Conservation (phyloP, 1,139 yeast species). For the Debaryomycetaceae sp. region DNA sequence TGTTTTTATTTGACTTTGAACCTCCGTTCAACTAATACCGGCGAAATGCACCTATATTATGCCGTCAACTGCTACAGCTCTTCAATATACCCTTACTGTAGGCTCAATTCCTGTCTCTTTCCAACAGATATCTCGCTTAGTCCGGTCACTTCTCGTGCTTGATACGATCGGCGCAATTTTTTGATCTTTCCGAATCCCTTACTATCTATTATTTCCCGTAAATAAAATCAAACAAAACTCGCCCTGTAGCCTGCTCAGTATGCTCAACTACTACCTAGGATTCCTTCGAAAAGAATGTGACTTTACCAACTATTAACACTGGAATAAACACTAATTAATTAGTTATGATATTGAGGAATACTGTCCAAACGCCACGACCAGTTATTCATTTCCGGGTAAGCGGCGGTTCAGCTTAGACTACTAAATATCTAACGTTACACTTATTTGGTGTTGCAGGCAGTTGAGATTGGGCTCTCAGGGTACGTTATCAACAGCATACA, state of each 20-base stretch:
- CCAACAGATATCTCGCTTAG: not conserved
- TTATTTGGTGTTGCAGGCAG: not conserved
- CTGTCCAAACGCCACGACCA: conserved; percentile 5
- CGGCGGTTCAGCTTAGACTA: not conserved
- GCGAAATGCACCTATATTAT: too few relatives aligned
- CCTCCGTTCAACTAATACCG: not conserved
- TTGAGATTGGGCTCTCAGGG: not conserved
- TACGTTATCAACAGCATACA: conserved; percentile 24
- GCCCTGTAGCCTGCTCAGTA: not conserved
- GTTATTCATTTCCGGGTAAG: conserved; percentile 4
- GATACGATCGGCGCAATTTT: not conserved
- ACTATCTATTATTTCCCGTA: not conserved
- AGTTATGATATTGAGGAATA: conserved; percentile 4
- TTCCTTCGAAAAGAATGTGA: not conserved
- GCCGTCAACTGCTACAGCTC: too few relatives aligned
- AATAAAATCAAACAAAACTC: not conserved
- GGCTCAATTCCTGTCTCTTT: not conserved
- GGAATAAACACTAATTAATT: conserved; percentile 1
- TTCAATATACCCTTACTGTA: not conserved
- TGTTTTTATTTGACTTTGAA: not conserved
- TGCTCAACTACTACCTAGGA: not conserved
- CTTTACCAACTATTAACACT: conserved; percentile 1
- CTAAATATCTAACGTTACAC: not conserved
- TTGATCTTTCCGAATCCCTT: not conserved
- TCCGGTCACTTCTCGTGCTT: not conserved